Evolutionary conservation across 768 basidiomycete genomes (phyloP), one percentile per base, ranked within the genome.

Genomic region (Suillus occidentalis): DNA sequence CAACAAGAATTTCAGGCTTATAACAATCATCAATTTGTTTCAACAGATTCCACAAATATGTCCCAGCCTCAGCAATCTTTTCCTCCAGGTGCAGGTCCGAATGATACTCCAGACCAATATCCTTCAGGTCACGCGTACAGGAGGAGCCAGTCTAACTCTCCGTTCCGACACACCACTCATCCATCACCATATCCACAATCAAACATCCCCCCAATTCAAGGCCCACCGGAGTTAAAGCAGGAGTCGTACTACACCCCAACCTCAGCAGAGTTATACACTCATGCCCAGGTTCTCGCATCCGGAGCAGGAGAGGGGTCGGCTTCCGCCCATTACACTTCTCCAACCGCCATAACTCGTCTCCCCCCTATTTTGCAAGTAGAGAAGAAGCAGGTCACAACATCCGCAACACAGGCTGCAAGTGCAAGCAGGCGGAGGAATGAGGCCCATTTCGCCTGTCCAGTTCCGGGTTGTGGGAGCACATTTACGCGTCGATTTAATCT

Each of bases 401-500:
- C 90, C 18, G 95, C 95, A 31, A 98, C 95, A 1, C 94, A 96
- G 76, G 84, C 91, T 3, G 95, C 95, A 14, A 95, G 93, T 74
- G 92, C 92, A 60, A 95, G 91, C 75, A 83, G 95, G 62, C 82
- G 95, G 59, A 84, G 94, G 71, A 96, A 95, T 72, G 93, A 95
- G 74, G 95, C 95, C 0, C 88, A 93, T 71, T 97, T 97, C 77
- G 84, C 89, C 65, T 98, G 95, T 77, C 95, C 96, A 6, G 94
- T 98, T 18, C 92, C 94, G 12, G 95, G 94, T 14, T 98, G 95
- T 80, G 94, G 94, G 53, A 95, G 93, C 76, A 97, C 95, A n/a
- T 98, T 98, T 78, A 98, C 95, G 71, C 87, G 93, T 74, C 85
- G 92, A 63, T 95, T 95, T 81, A 95, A 95, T 77, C 77, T 95